These are phyloP conservation scores for Paraphaeosphaeria sporulosa DNA, from an alignment of 2,329 filamentous ascomycete species.

Conservation along the genomic window DNA sequence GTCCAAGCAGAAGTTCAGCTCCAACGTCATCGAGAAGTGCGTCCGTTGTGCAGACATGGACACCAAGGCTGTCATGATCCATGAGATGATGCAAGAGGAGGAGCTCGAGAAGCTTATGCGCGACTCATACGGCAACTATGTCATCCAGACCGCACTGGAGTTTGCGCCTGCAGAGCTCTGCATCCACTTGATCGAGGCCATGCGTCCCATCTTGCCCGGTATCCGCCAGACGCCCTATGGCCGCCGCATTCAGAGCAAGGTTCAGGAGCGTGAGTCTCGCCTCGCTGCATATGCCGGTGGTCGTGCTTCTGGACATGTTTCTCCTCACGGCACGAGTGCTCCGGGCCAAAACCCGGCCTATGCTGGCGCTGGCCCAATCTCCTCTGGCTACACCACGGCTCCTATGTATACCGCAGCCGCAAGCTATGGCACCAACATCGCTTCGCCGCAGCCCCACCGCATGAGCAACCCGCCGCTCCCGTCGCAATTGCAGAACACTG, in stretches of 20 bases:
- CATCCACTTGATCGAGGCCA: slow-evolving; percentile 76
- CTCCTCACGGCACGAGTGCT: slow-evolving; percentile 36
- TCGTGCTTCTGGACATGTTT: slow-evolving; percentile 33
- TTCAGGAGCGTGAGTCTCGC: slow-evolving; percentile 64
- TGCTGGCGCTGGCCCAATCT: slow-evolving; percentile 25
- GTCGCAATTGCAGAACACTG: slow-evolving; percentile 46
- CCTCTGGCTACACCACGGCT: slow-evolving; percentile 30
- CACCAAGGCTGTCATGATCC: slow-evolving; percentile 81
- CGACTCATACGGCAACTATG: slow-evolving; percentile 96
- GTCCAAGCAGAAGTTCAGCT: slow-evolving; percentile 98
- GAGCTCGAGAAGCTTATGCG: slow-evolving; percentile 90
- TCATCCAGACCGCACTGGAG: slow-evolving; percentile 84
- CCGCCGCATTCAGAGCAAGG: slow-evolving; percentile 90
- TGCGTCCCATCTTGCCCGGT: slow-evolving; percentile 82
- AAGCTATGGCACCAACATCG: slow-evolving; percentile 47
- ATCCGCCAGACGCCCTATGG: slow-evolving; percentile 94
- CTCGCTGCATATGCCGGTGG: slow-evolving; percentile 40
- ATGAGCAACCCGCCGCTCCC: slow-evolving; percentile 48
- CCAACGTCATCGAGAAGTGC: slow-evolving; percentile 95
- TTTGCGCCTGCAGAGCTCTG: slow-evolving; percentile 44
- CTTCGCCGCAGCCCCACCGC: slow-evolving; percentile 47
- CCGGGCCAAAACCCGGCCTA: slow-evolving; percentile 30
- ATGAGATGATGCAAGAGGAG: slow-evolving; percentile 75
- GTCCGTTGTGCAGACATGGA: slow-evolving; percentile 80
- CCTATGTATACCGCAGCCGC: slow-evolving; percentile 47